A percentile compares a stretch with the other conserved stretches of the same genome.
Conservation (phyloP, 1,284 basidiomycete genomes). For the Puccinia sorghi region DNA sequence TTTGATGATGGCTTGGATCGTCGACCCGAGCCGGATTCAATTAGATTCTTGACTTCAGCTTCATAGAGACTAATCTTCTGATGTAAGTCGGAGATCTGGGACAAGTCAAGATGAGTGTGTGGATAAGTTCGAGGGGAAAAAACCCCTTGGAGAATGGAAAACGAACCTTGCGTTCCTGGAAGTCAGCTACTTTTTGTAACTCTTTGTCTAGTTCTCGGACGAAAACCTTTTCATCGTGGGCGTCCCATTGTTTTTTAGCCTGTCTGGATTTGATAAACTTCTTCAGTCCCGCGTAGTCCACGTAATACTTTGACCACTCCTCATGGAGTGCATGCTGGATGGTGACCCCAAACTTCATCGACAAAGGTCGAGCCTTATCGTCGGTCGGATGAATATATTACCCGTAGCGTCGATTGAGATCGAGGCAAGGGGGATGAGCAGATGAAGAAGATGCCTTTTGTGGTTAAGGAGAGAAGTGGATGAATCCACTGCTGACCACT, state of each 20-base stretch:
- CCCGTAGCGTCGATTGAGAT: background rate
- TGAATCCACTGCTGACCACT: too few species aligned
- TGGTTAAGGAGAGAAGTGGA: too few species aligned
- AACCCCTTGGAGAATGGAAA: slow-evolving; percentile 6
- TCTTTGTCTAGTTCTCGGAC: slow-evolving; percentile 19
- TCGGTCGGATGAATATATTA: background rate
- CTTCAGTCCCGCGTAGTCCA: slow-evolving; percentile 79
- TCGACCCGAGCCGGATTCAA: slow-evolving; percentile 61
- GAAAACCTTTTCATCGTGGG: slow-evolving; percentile 52
- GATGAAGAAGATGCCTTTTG: background rate
- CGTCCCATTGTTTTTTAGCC: slow-evolving; percentile 48
- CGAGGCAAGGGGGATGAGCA: background rate
- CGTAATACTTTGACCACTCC: slow-evolving; percentile 86
- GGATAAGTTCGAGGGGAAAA: background rate
- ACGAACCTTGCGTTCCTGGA: slow-evolving; percentile 47
- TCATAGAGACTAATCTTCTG: slow-evolving; percentile 78
- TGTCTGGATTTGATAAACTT: slow-evolving; percentile 75
- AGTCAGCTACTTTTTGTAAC: slow-evolving; percentile 41
- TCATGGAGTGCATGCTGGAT: slow-evolving; percentile 75
- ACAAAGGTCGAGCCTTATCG: background rate
- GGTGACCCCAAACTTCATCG: slow-evolving; percentile 53
- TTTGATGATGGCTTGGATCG: slow-evolving; percentile 56
- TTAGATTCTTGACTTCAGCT: slow-evolving; percentile 73
- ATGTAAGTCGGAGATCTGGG: slow-evolving; percentile 83
- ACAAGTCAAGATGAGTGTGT: background rate